Evolutionary conservation across 768 basidiomycete species (phyloP).

Genomic region (Omphalotus guepiniiformis): DNA sequence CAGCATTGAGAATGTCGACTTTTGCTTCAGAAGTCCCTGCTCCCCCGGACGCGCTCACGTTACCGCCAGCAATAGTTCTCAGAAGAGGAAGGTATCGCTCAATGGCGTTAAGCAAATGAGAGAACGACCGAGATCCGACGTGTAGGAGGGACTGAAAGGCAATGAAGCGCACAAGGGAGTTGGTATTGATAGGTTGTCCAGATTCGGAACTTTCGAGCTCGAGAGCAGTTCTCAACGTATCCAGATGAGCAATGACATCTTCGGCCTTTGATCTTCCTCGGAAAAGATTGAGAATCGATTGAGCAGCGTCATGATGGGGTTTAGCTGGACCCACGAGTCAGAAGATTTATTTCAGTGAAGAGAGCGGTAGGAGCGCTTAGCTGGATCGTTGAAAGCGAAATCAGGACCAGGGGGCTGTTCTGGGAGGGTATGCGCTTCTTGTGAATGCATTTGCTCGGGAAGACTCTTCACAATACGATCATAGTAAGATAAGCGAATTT

Average conservation of each 20-base stretch:
- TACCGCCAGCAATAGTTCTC: conserved; percentile 55
- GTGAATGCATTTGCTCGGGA: conserved; percentile 72
- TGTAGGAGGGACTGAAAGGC: conserved; percentile 84
- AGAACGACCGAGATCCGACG: conserved; percentile 94
- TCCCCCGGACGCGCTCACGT: conserved; percentile 30
- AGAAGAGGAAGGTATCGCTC: conserved; percentile 86
- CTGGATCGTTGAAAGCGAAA: conserved; percentile 79
- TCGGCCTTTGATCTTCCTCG: conserved; percentile 78
- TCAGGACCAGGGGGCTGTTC: conserved; percentile 72
- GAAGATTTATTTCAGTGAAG: not conserved
- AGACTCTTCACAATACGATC: conserved; percentile 89
- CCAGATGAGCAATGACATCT: conserved; percentile 73
- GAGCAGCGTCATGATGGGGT: conserved; percentile 76
- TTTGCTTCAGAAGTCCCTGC: conserved; percentile 53
- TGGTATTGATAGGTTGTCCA: conserved; percentile 52
- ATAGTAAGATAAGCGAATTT: conserved; percentile 88
- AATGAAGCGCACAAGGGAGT: conserved; percentile 68
- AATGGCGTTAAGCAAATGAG: conserved; percentile 95
- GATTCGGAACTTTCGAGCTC: conserved; percentile 52
- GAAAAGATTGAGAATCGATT: conserved; percentile 72
- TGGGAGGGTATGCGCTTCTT: conserved; percentile 59
- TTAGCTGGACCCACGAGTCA: conserved; percentile 44
- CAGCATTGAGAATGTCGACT: conserved; percentile 65
- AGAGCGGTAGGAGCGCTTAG: conserved; percentile 34
- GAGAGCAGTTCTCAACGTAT: conserved; percentile 61